Evolutionary conservation across 2,329 filamentous ascomycete species (phyloP), one percentile per base, ranked within the genome.

Genomic region (Fusarium odoratissimum): DNA sequence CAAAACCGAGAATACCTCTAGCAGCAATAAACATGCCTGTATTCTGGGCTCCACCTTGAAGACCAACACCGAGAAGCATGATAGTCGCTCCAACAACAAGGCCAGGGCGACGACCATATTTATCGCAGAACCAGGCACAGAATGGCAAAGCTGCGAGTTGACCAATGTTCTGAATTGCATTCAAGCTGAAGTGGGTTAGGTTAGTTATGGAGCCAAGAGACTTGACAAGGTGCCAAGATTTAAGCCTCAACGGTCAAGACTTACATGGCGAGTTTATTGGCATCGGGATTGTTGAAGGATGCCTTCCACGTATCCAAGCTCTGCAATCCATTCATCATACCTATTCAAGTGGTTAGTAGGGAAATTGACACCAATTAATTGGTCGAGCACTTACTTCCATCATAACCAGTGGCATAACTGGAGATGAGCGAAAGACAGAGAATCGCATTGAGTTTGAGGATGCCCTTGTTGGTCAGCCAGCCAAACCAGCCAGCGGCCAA

Each of bases 1-100:
- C 62, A 7, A 67, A 67, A 52, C 64, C 64, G 1, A 67, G 64
- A 14, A 67, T 60, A 17, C 62, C 62, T 23, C 64, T 40, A 4
- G 62, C 64, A 25, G 62, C 62, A 8, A 67, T 67, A 2, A 67
- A 67, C 62, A 67, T 67, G n/a, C 62, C 62, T 0, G 62, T 67
- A 19, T 60, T 67, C 11, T 19, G 62, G 2, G 64, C 64, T 6
- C 64, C 64, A 12, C 52, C 64, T 8, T 67, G 64, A 8, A 67
- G 62, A 25, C 62, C 64, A 21, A 67, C 64, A 14, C 64, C 64
- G 12, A 67, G 12, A 13, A 67, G 45, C 64, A 67, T 67, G 4
- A 67, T 67, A 16, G 57, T 41, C 1, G 62, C 62, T 25, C 64
- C 64, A 10, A 52, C 40, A 2, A 67, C 33, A 2, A 67, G n/a